Evolutionary conservation across 129 eudicot species (phyloP), one percentile per base, ranked within the genome.

Genomic region (Flaveria bidentis): DNA sequence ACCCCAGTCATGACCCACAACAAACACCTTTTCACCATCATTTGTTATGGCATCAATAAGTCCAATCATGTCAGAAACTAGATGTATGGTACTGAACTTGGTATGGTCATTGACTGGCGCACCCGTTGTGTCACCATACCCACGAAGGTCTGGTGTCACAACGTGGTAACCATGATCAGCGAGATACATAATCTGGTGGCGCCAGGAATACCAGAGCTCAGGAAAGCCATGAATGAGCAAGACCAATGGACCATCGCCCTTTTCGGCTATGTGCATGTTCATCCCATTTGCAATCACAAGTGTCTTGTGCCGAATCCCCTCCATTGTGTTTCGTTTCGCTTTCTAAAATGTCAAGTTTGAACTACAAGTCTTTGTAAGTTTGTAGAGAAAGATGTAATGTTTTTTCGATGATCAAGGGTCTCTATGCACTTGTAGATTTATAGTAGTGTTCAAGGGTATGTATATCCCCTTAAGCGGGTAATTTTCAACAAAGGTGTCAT

Each of bases 1-100:
- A 1, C 89, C 89, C 89, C 89, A 86, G n/a, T 86, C 90, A 73
- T 86, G 87, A 14, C 85, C 90, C 49, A 86, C 87, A 42, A 82
- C 83, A 4, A 72, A 77, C 50, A 82, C 81, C 52, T 76, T 77
- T 5, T 75, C 20, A 8, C 49, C 49, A 2, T 65, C 49, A 0
- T 65, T 36, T 33, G 70, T 65, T 50, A 65, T 65, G 25, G 70
- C 70, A 0, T 65, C 50, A 65, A 65, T 44, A 65, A 65, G 70
- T 28, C 70, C 90, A 15, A 83, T 76, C 25, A 86, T 18, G 50
- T 86, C 89, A 0, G 70, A 83, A 0, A 69, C 85, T 18, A 83
- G 2, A 69, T 86, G 85, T 9, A 53, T 17, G 17, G 58, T 75
- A 18, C 81, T 83, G 80, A 83, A 86, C 72, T 82, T 78, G 52